Conservation (phyloP, 2,329 filamentous ascomycete species). For the Xylaria sp. region DNA sequence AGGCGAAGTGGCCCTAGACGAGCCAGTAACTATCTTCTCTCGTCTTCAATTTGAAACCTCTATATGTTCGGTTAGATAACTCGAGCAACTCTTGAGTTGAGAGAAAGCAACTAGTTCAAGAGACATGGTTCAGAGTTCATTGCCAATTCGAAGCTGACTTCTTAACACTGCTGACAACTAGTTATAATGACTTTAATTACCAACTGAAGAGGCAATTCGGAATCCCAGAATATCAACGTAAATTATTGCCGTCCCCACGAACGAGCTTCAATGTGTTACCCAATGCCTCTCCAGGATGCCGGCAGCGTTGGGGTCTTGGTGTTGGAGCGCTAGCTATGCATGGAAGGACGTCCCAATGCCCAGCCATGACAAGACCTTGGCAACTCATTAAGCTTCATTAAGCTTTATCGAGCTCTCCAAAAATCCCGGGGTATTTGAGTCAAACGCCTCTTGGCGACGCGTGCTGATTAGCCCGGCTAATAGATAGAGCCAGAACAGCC, state of each 20-base stretch:
- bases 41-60: conserved; percentile 17
- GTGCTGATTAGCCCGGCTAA: conserved; percentile 36
- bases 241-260: neutral
- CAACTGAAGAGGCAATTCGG: conserved; percentile 15
- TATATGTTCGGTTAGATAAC: conserved; percentile 1
- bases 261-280: conserved; percentile 7
- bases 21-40: conserved; percentile 23
- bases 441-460: conserved; percentile 30
- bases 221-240: conserved; percentile 4
- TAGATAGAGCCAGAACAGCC: conserved; percentile 29
- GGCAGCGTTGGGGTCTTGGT: conserved; percentile 7
- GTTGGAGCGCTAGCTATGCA: conserved; percentile 34
- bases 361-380: conserved; percentile 30
- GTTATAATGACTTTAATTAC: neutral
- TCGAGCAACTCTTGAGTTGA: conserved; percentile 6
- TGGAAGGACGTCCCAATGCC: conserved; percentile 33
- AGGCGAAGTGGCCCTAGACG: conserved; percentile 20
- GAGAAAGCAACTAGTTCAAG: conserved; percentile 16
- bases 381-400: conserved; percentile 36
- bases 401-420: conserved; percentile 12
- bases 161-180: conserved; percentile 8
- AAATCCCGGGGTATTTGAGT: conserved; percentile 18
- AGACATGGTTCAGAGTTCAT: neutral
- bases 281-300: conserved; percentile 5
- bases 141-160: neutral